Percentiles rank a stretch among this genome's conserved stretches.
phyloP scores from a whole-genome alignment of 164 flowering plant species.

The Vitis labrusca region DNA sequence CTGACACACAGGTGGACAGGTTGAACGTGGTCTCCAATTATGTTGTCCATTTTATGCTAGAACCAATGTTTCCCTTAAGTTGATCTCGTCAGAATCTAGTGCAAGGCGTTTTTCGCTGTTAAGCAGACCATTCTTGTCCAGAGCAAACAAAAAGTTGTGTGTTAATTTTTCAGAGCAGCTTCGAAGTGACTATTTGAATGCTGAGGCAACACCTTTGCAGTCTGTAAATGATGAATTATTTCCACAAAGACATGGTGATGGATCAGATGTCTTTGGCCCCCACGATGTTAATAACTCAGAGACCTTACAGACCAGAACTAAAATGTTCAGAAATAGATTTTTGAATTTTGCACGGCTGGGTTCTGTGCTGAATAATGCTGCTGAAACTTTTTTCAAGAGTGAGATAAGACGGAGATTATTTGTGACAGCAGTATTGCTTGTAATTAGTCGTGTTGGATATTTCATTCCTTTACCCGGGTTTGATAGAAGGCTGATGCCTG shows the following conservation, averaged over 20 bases:
- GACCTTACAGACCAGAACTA: conserved; percentile 26
- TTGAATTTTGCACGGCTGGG: conserved; percentile 68
- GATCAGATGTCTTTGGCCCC: conserved; percentile 7
- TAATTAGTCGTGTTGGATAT: conserved; percentile 89
- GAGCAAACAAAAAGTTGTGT: conserved; percentile 21
- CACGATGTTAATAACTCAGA: conserved; percentile 15
- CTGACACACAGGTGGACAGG: conserved; percentile 30
- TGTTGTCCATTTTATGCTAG: conserved; percentile 8
- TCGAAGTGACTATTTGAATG: conserved; percentile 21
- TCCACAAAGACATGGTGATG: conserved; percentile 25
- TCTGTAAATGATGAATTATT: conserved; percentile 27
- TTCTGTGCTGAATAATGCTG: conserved; percentile 75
- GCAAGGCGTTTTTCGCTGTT: conserved; percentile 12
- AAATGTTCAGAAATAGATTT: conserved; percentile 65
- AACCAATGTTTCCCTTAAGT: conserved; percentile 9
- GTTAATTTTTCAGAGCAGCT: conserved; percentile 33
- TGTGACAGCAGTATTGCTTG: conserved; percentile 75
- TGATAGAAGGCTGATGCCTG: conserved; percentile 87
- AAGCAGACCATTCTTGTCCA: conserved; percentile 18
- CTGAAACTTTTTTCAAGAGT: conserved; percentile 92
- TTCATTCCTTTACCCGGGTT: conserved; percentile 95
- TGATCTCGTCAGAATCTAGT: conserved; percentile 8
- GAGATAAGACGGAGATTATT: conserved; percentile 93
- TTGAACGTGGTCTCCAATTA: conserved; percentile 9
- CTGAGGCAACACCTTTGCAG: conserved; percentile 28